Conservation (phyloP, 129 eudicot species). For the Deinandra increscens region DNA sequence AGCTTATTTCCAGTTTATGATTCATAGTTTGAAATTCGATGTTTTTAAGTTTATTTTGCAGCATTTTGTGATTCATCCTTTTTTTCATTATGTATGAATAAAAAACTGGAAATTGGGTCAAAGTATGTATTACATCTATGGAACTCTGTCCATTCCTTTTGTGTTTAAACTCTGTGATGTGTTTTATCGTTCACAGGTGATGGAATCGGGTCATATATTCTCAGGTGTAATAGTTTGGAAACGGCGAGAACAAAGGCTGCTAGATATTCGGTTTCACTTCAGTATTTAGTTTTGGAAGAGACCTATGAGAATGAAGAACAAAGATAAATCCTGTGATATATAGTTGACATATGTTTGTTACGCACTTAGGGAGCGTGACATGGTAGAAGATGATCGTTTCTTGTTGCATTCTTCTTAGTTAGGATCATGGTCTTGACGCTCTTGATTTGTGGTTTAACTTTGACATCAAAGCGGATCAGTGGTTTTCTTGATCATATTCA, state of each 20-base stretch:
- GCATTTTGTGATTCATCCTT: neutral
- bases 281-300: constrained; percentile 32
- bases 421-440: neutral
- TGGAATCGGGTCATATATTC: constrained; percentile 35
- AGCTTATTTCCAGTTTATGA: neutral
- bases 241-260: constrained; percentile 29
- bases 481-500: neutral
- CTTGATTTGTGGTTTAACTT: neutral
- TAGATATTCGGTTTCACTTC: constrained; percentile 36
- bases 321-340: neutral
- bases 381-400: neutral
- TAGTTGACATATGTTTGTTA: neutral
- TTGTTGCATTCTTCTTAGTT: neutral
- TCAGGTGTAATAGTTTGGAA: constrained; percentile 21
- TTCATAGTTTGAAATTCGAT: neutral
- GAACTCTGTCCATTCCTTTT: neutral
- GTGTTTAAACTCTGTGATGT: constrained; percentile 4
- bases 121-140: too few relatives aligned
- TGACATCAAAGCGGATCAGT: neutral
- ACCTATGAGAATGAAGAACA: constrained; percentile 22
- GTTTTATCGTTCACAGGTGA: constrained; percentile 25
- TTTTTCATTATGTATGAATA: too few relatives aligned
- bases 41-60: neutral
- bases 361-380: neutral
- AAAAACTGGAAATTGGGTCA: neutral